phyloP scores from a whole-genome alignment of 1,139 yeast species.

The Pichia sp. region DNA sequence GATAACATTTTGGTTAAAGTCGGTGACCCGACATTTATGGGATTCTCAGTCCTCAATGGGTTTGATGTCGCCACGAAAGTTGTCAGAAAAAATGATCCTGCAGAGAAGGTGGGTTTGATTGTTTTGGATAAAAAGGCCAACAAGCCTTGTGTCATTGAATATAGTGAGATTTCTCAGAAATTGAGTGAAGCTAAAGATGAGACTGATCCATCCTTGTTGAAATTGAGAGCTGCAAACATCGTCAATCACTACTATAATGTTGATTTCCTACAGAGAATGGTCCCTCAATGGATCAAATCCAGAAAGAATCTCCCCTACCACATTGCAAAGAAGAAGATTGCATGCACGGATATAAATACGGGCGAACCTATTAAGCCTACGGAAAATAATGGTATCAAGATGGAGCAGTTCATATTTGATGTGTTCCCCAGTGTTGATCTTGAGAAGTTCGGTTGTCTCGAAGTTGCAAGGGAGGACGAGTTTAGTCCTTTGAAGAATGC shows the following conservation, averaged over 20 bases:
- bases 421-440: conserved; percentile 78
- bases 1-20: conserved; percentile 89
- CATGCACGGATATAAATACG: conserved; percentile 35
- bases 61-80: conserved; percentile 88
- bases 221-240: conserved; percentile 90
- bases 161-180: conserved; percentile 78
- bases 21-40: conserved; percentile 91
- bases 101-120: conserved; percentile 87
- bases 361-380: conserved; percentile 53
- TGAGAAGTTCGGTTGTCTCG: conserved; percentile 81
- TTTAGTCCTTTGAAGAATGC: conserved; percentile 95
- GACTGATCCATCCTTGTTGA: conserved; percentile 45
- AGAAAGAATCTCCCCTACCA: conserved; percentile 78
- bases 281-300: conserved; percentile 66
- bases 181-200: conserved; percentile 55
- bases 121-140: conserved; percentile 56
- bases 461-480: conserved; percentile 78
- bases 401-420: conserved; percentile 96
- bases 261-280: conserved; percentile 48
- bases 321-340: conserved; percentile 84
- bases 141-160: conserved; percentile 89
- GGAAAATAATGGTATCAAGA: conserved; percentile 81
- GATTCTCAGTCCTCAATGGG: conserved; percentile 63
- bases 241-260: conserved; percentile 95
- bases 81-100: conserved; percentile 85